Evolutionary conservation across 768 basidiomycete species (phyloP).

Genomic region (Trametes meyenii): DNA sequence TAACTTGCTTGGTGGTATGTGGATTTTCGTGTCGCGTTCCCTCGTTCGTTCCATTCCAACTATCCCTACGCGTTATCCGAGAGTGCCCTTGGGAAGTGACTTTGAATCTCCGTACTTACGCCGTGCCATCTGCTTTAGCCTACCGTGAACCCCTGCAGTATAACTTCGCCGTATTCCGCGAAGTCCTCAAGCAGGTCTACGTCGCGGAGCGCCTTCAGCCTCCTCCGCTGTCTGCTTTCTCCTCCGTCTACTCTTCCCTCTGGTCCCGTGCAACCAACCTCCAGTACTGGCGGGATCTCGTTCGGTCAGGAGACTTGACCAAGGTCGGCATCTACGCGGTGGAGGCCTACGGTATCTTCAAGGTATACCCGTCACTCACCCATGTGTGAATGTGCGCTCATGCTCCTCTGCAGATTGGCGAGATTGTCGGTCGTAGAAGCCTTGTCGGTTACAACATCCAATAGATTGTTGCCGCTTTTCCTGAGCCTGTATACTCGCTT

Average conservation of each 20-base stretch:
- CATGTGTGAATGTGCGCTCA: background rate
- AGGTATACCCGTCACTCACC: constrained; percentile 47
- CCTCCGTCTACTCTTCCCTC: constrained; percentile 63
- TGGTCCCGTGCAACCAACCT: constrained; percentile 62
- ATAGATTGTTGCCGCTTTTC: constrained; percentile 20
- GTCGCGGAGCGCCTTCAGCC: constrained; percentile 60
- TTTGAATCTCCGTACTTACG: background rate
- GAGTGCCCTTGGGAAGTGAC: no score
- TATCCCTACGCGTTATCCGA: background rate
- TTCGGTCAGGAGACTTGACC: constrained; percentile 65
- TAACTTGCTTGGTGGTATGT: constrained; percentile 58
- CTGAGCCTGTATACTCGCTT: constrained; percentile 3
- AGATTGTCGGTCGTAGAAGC: constrained; percentile 82
- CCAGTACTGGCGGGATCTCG: constrained; percentile 62
- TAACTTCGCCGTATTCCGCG: constrained; percentile 76
- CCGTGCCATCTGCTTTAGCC: constrained; percentile 41
- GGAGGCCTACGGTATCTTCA: constrained; percentile 91
- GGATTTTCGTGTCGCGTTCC: background rate
- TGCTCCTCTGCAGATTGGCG: constrained; percentile 63
- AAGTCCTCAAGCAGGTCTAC: constrained; percentile 63
- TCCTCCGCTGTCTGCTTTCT: constrained; percentile 59
- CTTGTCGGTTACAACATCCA: constrained; percentile 76
- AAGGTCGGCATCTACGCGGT: constrained; percentile 74
- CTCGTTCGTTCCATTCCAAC: background rate
- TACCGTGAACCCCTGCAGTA: constrained; percentile 79